Conservation (phyloP, 179 eudicot genomes). For the Actinidia polygama region DNA sequence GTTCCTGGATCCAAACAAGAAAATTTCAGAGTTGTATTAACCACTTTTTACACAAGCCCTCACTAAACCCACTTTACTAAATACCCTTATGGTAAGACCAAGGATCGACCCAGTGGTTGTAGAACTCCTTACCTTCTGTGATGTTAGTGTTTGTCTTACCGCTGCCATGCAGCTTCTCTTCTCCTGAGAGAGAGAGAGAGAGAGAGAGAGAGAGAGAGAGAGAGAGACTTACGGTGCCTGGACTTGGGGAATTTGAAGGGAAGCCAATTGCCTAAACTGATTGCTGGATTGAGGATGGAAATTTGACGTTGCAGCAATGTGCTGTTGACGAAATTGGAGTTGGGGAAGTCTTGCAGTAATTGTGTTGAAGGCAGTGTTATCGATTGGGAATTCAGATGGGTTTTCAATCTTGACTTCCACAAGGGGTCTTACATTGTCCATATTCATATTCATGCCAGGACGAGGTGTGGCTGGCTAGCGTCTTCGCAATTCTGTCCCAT, state of each 20-base stretch:
- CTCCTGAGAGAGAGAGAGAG: too few species aligned
- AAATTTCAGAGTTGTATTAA: not conserved
- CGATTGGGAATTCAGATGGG: constrained; percentile 70
- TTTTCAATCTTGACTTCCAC: constrained; percentile 89
- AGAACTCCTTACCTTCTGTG: too few species aligned
- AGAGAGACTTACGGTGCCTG: constrained; percentile 81
- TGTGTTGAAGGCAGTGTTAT: constrained; percentile 48
- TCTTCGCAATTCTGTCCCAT: constrained; percentile 56
- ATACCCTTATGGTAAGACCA: too few species aligned
- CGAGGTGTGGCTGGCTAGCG: constrained; percentile 65
- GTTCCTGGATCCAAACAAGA: constrained; percentile 50
- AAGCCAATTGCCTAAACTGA: constrained; percentile 67
- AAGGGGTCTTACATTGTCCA: constrained; percentile 74
- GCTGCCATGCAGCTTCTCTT: too few species aligned
- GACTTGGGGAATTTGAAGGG: constrained; percentile 70
- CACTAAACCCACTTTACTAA: not conserved
- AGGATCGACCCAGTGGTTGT: too few species aligned
- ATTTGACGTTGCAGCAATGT: constrained; percentile 60
- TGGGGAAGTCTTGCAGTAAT: constrained; percentile 63
- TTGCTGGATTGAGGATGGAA: constrained; percentile 52
- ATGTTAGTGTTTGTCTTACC: too few species aligned
- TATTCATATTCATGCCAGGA: constrained; percentile 57
- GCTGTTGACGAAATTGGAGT: constrained; percentile 65
- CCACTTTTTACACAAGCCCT: not conserved
- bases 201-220: too few species aligned